A percentile compares a stretch with the other conserved stretches of the same genome.
These are phyloP conservation scores for Pseudogymnoascus sp. DNA, from an alignment of 2,329 filamentous ascomycete species.

Conservation along the genomic window DNA sequence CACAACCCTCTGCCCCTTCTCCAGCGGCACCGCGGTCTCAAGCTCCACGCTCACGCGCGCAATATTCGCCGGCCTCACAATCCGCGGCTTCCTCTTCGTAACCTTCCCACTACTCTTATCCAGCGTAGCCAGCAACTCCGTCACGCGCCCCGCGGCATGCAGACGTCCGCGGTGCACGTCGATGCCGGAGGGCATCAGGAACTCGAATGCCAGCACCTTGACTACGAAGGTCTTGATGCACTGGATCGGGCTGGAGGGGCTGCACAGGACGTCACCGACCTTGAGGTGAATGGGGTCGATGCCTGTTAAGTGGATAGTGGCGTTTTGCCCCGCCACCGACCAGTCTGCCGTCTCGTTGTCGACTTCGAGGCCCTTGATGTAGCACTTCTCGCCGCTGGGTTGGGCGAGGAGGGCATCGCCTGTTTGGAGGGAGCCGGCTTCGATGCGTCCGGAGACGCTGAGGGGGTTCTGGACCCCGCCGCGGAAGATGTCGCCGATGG, in stretches of 20 bases:
- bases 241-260: constrained; percentile 56
- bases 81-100: constrained; percentile 73
- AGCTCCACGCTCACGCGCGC: constrained; percentile 72
- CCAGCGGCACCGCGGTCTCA: constrained; percentile 66
- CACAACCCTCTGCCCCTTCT: constrained; percentile 72
- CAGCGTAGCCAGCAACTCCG: constrained; percentile 61
- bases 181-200: constrained; percentile 78
- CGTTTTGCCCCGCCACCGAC: constrained; percentile 88
- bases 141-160: constrained; percentile 68
- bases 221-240: constrained; percentile 68
- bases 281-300: constrained; percentile 79
- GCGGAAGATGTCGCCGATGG: constrained; percentile 80
- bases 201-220: constrained; percentile 83
- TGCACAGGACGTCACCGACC: constrained; percentile 81
- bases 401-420: constrained; percentile 75
- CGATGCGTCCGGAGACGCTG: constrained; percentile 78
- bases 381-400: constrained; percentile 72
- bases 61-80: constrained; percentile 71
- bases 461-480: constrained; percentile 71
- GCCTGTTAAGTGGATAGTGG: constrained; percentile 72
- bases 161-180: constrained; percentile 83
- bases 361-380: constrained; percentile 73
- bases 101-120: constrained; percentile 73
- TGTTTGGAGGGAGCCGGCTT: constrained; percentile 73
- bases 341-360: constrained; percentile 69